Base-by-base conservation (phyloP, 371 early-diverging fungal genomes). In the Mucor sp. region DNA sequence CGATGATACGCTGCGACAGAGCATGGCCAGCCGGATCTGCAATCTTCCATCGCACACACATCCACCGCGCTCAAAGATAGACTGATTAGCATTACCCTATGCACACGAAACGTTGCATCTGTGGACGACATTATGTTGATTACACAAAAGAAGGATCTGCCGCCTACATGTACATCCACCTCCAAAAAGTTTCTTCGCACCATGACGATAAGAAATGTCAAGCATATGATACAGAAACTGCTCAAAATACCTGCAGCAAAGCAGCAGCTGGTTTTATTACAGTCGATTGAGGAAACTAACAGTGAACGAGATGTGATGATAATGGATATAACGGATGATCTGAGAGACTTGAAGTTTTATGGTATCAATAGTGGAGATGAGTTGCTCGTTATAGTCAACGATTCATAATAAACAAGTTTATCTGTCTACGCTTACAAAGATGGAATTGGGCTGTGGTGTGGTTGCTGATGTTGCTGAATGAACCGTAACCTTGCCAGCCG, bases 21-120 rank as follows among this genome's bases (percentile, higher is more conserved):
- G 23, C 87, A 91, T 61, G 92, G 90, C 8, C 83, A 78, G 43
- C 89, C 89, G 0, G 76, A 79, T 43, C 60, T 81, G 11, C 71
- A 75, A 21, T 70, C 70, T 0, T 68, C 71, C 11, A 70, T 57
- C 15, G 72, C 77, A 25, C 78, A 81, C n/a, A 63, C 75, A 4
- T 74, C 79, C 25, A 80, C 85, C 9, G 82, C 77, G 1, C 66
- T 91, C 35, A 91, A 89, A 63, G 88, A 93, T 71, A 82, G 92
- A 14, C 75, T 93, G 33, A 58, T 91, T 23, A 62, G 78, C 0
- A 30, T 80, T 8, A 72, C 65, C 1, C 55, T 80, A 0, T 76
- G 68, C 1, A 28, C 61, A 75, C 32, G 77, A 33, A 41, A 47
- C 19, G 27, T 19, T 9, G 2, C 37, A 12, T 43, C 53, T 58